Percentiles rank a stretch among this genome's conserved stretches.
These are phyloP conservation scores for Pseudogymnoascus sp. DNA, from an alignment of 2,329 filamentous ascomycete genomes.

Conservation along the genomic window DNA sequence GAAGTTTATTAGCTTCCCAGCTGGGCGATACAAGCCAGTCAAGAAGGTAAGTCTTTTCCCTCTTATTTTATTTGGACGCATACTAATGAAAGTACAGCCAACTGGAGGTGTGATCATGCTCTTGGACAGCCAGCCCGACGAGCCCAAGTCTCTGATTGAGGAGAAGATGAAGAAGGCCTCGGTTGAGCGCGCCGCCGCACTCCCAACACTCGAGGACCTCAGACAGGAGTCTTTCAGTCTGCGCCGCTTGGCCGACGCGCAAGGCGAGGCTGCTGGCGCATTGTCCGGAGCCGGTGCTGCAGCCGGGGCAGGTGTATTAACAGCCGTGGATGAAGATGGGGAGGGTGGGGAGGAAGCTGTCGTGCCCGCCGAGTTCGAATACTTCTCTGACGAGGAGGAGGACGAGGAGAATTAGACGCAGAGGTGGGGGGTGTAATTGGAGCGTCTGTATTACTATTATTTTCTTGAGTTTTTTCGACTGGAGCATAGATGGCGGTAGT, in stretches of 20 bases:
- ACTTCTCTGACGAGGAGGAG: constrained; percentile 46
- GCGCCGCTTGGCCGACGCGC: constrained; percentile 32
- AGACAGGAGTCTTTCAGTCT: constrained; percentile 29
- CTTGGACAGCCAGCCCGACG: constrained; percentile 69
- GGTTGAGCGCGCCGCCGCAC: constrained; percentile 48
- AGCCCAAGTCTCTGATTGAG: constrained; percentile 74
- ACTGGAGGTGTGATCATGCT: constrained; percentile 92
- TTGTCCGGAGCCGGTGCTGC: constrained; percentile 44
- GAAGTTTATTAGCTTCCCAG: constrained; percentile 89
- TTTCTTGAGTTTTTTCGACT: neutral
- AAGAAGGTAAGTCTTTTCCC: constrained; percentile 57
- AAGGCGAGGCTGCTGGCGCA: constrained; percentile 19
- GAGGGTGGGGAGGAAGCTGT: constrained; percentile 66
- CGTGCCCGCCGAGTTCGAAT: constrained; percentile 66
- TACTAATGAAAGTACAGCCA: constrained; percentile 51
- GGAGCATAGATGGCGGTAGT: constrained; percentile 3
- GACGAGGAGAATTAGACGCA: constrained; percentile 15
- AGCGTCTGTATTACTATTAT: constrained; percentile 7
- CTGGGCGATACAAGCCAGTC: constrained; percentile 86
- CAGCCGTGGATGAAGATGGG: constrained; percentile 77
- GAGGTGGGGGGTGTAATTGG: neutral
- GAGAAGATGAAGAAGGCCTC: constrained; percentile 82
- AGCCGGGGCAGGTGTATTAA: constrained; percentile 71
- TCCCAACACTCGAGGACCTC: constrained; percentile 24
- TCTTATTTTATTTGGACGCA: neutral